These are phyloP conservation scores for Picea mariana DNA, from an alignment of 83 land plant genomes.

Conservation along the genomic window DNA sequence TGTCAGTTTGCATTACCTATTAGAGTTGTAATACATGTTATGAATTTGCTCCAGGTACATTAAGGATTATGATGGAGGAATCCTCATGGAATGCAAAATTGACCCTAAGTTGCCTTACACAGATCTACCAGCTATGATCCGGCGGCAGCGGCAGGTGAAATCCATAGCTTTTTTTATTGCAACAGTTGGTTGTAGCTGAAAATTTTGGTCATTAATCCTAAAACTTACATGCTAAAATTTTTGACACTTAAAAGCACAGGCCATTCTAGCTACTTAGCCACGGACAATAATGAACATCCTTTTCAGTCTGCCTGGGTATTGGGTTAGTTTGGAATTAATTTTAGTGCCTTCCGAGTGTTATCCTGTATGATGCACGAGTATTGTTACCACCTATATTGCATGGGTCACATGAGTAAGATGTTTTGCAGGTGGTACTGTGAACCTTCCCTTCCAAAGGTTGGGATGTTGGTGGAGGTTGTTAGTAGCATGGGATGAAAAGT, in stretches of 20 bases:
- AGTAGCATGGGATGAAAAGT: too few species aligned
- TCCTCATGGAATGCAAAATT: constrained; percentile 95
- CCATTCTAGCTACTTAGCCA: not conserved
- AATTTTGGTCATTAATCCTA: not conserved
- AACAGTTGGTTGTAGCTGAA: not conserved
- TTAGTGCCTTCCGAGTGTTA: too few species aligned
- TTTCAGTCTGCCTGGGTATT: not conserved
- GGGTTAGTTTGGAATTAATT: too few species aligned
- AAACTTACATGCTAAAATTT: not conserved
- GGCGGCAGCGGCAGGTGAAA: constrained; percentile 87
- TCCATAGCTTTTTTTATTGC: constrained; percentile 3
- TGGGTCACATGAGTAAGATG: too few species aligned
- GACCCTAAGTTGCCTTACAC: constrained; percentile 94
- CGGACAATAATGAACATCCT: not conserved
- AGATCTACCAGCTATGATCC: constrained; percentile 93
- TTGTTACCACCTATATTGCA: too few species aligned
- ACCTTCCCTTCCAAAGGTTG: too few species aligned
- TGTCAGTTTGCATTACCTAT: too few species aligned
- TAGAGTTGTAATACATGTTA: not conserved
- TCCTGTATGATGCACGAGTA: too few species aligned
- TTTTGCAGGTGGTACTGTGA: too few species aligned
- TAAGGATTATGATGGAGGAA: constrained; percentile 98
- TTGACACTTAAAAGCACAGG: not conserved
- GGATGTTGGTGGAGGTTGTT: too few species aligned
- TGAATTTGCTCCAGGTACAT: constrained; percentile 66